Conservation (phyloP, 2,329 filamentous ascomycete genomes). For the Metarhizium robertsii region DNA sequence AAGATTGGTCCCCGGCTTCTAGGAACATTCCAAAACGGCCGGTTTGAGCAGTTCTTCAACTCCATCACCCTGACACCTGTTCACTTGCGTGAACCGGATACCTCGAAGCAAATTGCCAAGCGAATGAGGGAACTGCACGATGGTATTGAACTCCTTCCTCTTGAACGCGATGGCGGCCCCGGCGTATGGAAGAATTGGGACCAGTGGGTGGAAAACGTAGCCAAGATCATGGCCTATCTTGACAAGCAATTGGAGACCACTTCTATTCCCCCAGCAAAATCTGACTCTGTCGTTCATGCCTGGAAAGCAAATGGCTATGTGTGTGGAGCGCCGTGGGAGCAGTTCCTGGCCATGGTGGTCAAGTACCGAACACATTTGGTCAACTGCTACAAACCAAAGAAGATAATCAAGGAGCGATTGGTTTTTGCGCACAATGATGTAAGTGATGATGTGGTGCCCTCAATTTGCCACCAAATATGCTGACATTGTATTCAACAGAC, state of each 20-base stretch:
- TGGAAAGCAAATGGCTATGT: constrained; percentile 69
- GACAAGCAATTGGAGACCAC: constrained; percentile 49
- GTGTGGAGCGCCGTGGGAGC: constrained; percentile 73
- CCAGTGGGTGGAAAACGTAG: constrained; percentile 67
- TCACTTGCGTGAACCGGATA: constrained; percentile 72
- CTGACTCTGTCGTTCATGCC: constrained; percentile 25
- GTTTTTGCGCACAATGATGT: constrained; percentile 98
- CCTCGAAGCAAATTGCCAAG: constrained; percentile 88
- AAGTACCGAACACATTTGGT: constrained; percentile 71
- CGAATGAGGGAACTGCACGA: constrained; percentile 95
- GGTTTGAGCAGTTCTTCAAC: constrained; percentile 91
- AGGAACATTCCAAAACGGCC: constrained; percentile 87
- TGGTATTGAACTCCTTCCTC: constrained; percentile 74
- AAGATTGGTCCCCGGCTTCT: constrained; percentile 86
- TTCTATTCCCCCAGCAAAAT: constrained; percentile 9
- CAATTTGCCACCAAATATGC: neutral
- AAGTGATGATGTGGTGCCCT: constrained; percentile 24
- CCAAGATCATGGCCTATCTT: constrained; percentile 46
- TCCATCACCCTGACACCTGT: constrained; percentile 68
- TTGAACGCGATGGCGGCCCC: constrained; percentile 70
- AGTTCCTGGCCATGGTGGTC: constrained; percentile 65
- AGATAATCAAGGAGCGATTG: constrained; percentile 61
- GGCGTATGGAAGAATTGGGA: constrained; percentile 93
- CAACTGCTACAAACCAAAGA: constrained; percentile 56
- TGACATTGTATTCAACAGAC: constrained; percentile 45